Evolutionary conservation across 2,329 filamentous ascomycete species (phyloP), one percentile per base, ranked within the genome.

Genomic region (Fusarium citri): DNA sequence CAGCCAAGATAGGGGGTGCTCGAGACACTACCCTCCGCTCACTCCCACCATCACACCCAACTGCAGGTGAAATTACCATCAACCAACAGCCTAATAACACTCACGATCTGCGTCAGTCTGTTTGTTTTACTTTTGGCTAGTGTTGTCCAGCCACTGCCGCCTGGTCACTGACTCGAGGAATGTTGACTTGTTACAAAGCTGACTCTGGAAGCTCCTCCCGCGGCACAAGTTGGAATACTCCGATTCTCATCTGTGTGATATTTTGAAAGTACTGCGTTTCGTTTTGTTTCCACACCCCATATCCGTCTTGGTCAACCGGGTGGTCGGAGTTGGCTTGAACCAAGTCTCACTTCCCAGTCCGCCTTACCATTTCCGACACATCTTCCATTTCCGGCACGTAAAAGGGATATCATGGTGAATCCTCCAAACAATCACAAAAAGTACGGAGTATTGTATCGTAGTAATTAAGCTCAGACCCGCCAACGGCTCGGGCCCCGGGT

Each of bases 1-100:
- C 18, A 30, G 59, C 20, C 25, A 47, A 58, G 53, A 64, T 58
- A 64, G 59, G 61, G 61, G 45, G 37, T 64, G 43, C 28, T 63
- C 34, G 25, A 63, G 59, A 31, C 45, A 61, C 47, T 23, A 28
- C 42, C 50, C 43, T 40, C n/a, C 31, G 58, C 16, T 23, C 43
- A 51, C 45, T 50, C 58, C 26, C 45, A 34, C 30, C 20, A 43
- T 58, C 11, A 12, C 43, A 34, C 18, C 59, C 51, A 64, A 64
- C 43, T 45, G 30, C n/a, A 31, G 22, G 26, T 12, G 28, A 14
- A 23, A 37, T n/a, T 14, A 6, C 14, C 8, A 14, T 30, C 26
- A n/a, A 23, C n/a, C 46, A 37, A 43, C 31, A 46, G 28, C 18
- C n/a, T 22, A 25, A 20, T 14, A 34, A 37, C 26, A 23, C 11